Percentiles rank a stretch among this genome's conserved stretches.
phyloP scores from a whole-genome alignment of 768 basidiomycete species.

The Phlebiopsis flavidoalba region DNA sequence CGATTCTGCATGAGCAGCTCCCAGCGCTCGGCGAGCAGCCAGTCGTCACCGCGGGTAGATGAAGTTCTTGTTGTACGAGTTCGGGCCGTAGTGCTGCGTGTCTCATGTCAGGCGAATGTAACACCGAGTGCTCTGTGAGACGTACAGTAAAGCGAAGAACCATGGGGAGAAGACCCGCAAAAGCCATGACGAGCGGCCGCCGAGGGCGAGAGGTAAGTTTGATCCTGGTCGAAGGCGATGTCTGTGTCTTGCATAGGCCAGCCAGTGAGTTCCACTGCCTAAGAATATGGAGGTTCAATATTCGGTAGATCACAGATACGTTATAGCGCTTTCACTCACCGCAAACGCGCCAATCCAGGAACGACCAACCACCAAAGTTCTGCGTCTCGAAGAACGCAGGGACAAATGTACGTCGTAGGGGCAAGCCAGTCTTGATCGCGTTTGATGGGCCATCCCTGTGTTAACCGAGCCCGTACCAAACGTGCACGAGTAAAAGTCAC shows the following conservation, averaged over 20 bases:
- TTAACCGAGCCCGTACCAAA: constrained; percentile 52
- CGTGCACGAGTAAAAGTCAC: constrained; percentile 51
- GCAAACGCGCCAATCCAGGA: constrained; percentile 59
- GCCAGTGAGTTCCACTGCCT: constrained; percentile 68
- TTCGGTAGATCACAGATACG: not conserved
- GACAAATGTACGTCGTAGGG: constrained; percentile 49
- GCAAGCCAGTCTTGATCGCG: constrained; percentile 44
- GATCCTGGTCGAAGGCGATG: constrained; percentile 19
- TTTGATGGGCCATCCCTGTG: constrained; percentile 55
- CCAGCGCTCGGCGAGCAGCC: constrained; percentile 65
- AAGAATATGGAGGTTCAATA: not conserved
- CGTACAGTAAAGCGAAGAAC: constrained; percentile 68
- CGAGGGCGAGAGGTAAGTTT: constrained; percentile 17
- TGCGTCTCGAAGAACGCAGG: constrained; percentile 66
- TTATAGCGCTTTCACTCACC: constrained; percentile 29
- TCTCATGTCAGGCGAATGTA: not conserved
- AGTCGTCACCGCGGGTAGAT: constrained; percentile 59
- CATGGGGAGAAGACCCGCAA: constrained; percentile 64
- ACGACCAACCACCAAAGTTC: constrained; percentile 31
- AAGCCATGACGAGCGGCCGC: constrained; percentile 35
- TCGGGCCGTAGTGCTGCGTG: constrained; percentile 50
- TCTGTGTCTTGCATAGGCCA: constrained; percentile 52
- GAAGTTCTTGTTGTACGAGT: constrained; percentile 72
- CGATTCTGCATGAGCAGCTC: constrained; percentile 56
- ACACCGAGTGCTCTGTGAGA: not conserved